Conservation (phyloP, 2,329 filamentous ascomycete genomes). For the Emydomyces testavorans region DNA sequence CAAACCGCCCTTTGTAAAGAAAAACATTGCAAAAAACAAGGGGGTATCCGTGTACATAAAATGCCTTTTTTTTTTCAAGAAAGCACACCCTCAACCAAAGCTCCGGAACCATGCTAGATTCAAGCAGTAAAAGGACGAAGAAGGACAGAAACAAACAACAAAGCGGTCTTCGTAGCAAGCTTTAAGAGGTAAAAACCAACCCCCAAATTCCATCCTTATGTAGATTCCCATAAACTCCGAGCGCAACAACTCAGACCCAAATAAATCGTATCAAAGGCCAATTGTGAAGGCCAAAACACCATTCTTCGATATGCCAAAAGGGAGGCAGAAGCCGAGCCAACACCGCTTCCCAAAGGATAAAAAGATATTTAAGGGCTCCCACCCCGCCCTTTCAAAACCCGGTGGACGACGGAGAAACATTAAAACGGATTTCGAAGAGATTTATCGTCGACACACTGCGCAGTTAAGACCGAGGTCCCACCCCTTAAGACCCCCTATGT, state of each 20-base stretch:
- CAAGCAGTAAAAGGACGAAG: no score
- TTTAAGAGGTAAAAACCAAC: no score
- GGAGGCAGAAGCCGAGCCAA: neutral
- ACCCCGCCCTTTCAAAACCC: neutral
- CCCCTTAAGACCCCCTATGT: neutral
- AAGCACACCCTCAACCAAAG: neutral
- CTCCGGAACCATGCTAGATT: no score
- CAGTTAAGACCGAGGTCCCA: neutral
- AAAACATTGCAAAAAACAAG: neutral
- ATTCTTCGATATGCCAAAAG: neutral
- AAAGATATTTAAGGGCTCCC: neutral
- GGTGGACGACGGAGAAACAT: neutral
- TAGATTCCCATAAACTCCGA: neutral
- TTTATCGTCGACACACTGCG: neutral
- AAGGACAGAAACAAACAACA: neutral
- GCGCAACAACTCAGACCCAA: neutral
- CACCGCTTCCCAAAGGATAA: neutral
- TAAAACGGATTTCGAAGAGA: no score
- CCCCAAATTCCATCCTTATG: neutral
- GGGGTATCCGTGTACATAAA: conserved; percentile 7
- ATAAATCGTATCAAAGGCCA: neutral
- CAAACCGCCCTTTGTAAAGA: neutral
- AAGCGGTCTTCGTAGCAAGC: no score
- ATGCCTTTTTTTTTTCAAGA: conserved; percentile 1
- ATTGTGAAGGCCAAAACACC: neutral